phyloP scores from a whole-genome alignment of 2,329 filamentous ascomycete species.

The Cordyceps sp. region DNA sequence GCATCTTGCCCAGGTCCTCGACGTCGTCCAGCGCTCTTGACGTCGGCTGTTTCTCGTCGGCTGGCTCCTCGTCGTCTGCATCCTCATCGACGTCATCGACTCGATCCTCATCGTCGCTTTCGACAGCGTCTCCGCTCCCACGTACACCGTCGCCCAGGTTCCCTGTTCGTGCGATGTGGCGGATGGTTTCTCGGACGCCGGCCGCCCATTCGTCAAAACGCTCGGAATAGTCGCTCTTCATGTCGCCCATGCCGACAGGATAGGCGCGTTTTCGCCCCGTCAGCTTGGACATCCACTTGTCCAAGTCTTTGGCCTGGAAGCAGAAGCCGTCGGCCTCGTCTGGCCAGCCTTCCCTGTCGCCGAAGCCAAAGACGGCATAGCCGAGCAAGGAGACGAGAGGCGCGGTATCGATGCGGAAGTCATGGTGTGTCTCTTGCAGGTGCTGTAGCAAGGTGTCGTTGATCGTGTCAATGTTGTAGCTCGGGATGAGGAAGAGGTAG shows the following conservation, averaged over 20 bases:
- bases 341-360: conserved; percentile 83
- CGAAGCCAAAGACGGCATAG: conserved; percentile 88
- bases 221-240: conserved; percentile 53
- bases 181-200: conserved; percentile 57
- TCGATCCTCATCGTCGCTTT: conserved; percentile 65
- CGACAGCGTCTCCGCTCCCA: conserved; percentile 68
- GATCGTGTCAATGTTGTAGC: conserved; percentile 90
- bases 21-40: conserved; percentile 50
- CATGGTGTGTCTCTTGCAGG: conserved; percentile 82
- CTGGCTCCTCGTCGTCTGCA: conserved; percentile 23
- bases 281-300: conserved; percentile 95
- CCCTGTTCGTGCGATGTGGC: conserved; percentile 42
- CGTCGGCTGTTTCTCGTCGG: conserved; percentile 15
- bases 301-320: conserved; percentile 76
- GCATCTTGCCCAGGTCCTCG: conserved; percentile 62
- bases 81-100: conserved; percentile 44
- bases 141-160: conserved; percentile 47
- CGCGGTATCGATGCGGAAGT: conserved; percentile 88
- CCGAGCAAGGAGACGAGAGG: conserved; percentile 62
- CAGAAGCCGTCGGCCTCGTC: conserved; percentile 84
- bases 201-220: conserved; percentile 61
- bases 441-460: conserved; percentile 78
- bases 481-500: conserved; percentile 74
- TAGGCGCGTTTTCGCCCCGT: conserved; percentile 75
- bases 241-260: conserved; percentile 75